Conservation (phyloP, 176 grass and related monocot species). For the Oryza brachyantha region DNA sequence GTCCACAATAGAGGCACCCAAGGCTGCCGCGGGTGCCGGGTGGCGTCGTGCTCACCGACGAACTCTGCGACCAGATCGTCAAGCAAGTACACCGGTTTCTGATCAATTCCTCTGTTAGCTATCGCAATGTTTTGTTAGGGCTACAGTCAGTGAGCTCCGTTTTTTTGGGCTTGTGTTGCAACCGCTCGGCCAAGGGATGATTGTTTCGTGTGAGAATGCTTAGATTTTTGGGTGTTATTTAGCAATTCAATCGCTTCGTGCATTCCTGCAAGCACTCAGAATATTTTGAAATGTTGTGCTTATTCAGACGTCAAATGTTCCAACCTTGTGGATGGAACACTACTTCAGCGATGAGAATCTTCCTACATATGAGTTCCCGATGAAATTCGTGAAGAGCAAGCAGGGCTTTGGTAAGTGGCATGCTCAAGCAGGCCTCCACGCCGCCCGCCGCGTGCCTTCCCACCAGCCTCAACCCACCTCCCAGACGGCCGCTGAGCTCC, state of each 20-base stretch:
- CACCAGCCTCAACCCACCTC: no score
- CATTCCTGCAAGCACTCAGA: neutral
- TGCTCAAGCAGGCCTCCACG: no score
- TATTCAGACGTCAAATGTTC: neutral
- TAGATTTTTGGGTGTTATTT: neutral
- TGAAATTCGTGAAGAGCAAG: constrained; percentile 72
- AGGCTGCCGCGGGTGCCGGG: neutral
- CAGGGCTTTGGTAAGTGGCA: constrained; percentile 65
- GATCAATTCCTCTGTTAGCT: neutral
- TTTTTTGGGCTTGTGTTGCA: neutral
- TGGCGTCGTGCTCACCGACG: constrained; percentile 50
- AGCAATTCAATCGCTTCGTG: neutral
- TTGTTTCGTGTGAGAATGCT: constrained; percentile 11
- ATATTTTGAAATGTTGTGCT: neutral
- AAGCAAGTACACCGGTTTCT: constrained; percentile 47
- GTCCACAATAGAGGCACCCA: neutral
- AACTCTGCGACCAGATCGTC: constrained; percentile 73
- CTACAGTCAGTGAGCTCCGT: neutral
- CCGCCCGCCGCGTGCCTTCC: no score
- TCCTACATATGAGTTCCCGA: constrained; percentile 62
- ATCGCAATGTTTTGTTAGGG: neutral
- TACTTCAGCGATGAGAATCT: constrained; percentile 97
- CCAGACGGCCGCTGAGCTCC: no score
- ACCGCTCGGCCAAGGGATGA: neutral
- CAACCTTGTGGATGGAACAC: constrained; percentile 70